These are phyloP conservation scores for Talaromyces albobiverticillius DNA, from an alignment of 2,329 filamentous ascomycete species.

Conservation along the genomic window DNA sequence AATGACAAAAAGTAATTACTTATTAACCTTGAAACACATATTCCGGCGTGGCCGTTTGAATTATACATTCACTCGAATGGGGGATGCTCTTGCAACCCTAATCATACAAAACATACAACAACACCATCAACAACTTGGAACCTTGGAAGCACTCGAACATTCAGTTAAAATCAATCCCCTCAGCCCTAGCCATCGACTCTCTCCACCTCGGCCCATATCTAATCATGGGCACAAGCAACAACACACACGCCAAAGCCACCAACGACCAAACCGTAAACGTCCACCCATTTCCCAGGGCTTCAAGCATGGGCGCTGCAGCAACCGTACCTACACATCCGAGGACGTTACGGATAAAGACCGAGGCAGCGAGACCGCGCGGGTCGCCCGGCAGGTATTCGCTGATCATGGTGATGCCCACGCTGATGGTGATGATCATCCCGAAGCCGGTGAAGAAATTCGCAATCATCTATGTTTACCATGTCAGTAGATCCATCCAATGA, in stretches of 20 bases:
- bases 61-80: too few species aligned
- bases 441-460: constrained; percentile 14
- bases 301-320: constrained; percentile 9
- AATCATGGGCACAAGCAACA: background rate
- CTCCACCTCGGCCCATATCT: constrained; percentile 7
- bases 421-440: constrained; percentile 9
- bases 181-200: constrained; percentile 4
- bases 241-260: constrained; percentile 1
- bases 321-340: constrained; percentile 8
- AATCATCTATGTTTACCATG: background rate
- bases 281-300: constrained; percentile 8
- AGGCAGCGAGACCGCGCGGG: constrained; percentile 5
- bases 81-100: too few species aligned
- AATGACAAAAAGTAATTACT: too few species aligned
- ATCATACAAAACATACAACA: too few species aligned
- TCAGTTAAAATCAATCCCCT: too few species aligned
- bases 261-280: constrained; percentile 8
- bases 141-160: too few species aligned
- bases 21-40: too few species aligned
- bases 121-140: too few species aligned
- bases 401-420: constrained; percentile 8
- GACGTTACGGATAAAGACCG: constrained; percentile 8
- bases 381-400: constrained; percentile 11
- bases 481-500: background rate
- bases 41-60: too few species aligned